These are phyloP conservation scores for Quercus mongolica DNA, from an alignment of 306 rosid species.

Conservation along the genomic window DNA sequence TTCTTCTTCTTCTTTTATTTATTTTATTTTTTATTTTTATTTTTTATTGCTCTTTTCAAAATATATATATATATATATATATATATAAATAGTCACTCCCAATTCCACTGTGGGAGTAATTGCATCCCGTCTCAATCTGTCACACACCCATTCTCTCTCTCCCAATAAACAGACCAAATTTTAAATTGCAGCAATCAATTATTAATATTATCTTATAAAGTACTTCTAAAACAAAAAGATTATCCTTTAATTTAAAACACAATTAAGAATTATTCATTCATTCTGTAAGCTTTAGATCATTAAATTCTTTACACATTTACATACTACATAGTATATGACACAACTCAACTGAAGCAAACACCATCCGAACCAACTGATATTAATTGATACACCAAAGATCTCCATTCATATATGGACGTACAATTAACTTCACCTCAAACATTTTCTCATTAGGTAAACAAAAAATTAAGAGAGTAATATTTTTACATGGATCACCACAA, in stretches of 20 bases:
- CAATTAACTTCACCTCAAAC: conserved; percentile 5
- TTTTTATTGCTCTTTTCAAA: too few relatives aligned
- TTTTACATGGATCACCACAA: conserved; percentile 15
- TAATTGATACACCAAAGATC: neutral
- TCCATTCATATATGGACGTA: conserved; percentile 5
- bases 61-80: too few relatives aligned
- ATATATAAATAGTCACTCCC: too few relatives aligned
- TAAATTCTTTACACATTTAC: neutral
- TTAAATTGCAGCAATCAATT: neutral
- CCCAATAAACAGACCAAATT: neutral
- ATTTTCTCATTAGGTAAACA: neutral
- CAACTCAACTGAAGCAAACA: neutral
- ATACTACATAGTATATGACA: neutral
- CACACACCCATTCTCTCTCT: neutral
- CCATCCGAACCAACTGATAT: neutral
- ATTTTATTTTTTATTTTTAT: too few relatives aligned
- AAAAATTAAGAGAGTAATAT: neutral
- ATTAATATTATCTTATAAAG: neutral
- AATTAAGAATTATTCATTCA: neutral
- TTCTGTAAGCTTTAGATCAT: neutral
- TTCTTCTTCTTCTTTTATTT: too few relatives aligned
- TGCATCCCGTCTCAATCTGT: too few relatives aligned
- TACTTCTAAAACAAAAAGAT: neutral
- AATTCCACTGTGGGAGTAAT: too few relatives aligned
- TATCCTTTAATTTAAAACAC: neutral